These are phyloP conservation scores for Nicotiana attenuata DNA, from an alignment of 257 asterid genomes.

Conservation along the genomic window DNA sequence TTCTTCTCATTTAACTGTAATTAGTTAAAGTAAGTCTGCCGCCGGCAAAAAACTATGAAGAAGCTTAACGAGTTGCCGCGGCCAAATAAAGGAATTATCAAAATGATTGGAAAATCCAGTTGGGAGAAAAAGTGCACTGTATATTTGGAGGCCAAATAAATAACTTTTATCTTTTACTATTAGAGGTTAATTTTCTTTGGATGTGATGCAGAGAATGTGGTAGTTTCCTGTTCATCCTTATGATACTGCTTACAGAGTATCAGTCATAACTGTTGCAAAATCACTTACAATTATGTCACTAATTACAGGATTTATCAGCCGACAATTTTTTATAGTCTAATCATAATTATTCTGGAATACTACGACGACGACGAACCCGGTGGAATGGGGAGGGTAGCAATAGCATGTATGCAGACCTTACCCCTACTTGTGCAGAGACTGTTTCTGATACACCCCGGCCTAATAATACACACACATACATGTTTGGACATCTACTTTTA, in stretches of 20 bases:
- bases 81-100: neutral
- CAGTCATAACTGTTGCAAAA: neutral
- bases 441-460: too few relatives aligned
- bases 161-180: neutral
- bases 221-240: neutral
- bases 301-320: neutral
- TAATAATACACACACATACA: too few relatives aligned
- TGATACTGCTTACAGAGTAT: neutral
- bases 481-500: too few relatives aligned
- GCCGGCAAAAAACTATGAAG: neutral
- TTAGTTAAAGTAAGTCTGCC: neutral
- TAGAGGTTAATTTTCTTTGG: neutral
- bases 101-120: neutral
- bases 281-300: neutral
- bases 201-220: neutral
- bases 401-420: too few relatives aligned
- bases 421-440: too few relatives aligned
- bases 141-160: neutral
- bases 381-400: too few relatives aligned
- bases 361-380: too few relatives aligned
- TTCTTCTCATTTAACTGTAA: neutral
- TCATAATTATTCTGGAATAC: too few relatives aligned
- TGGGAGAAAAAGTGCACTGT: neutral
- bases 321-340: neutral
- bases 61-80: neutral